Conservation (phyloP, 2,329 filamentous ascomycete genomes). For the Samsoniella hepiali region DNA sequence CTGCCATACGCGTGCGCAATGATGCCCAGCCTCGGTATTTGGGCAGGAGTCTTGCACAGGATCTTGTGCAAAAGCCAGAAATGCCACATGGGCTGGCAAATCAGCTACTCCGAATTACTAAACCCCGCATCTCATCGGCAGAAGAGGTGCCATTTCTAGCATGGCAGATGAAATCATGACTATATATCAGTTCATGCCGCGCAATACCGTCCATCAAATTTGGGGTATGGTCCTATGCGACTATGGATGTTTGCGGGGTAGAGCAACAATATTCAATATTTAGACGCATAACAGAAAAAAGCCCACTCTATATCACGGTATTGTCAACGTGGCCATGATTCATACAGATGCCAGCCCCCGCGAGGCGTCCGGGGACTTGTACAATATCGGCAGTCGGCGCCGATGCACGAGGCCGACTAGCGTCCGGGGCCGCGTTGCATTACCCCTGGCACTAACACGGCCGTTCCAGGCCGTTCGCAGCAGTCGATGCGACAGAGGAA, state of each 20-base stretch:
- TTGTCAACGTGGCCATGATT: neutral
- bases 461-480: neutral
- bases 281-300: neutral
- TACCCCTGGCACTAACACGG: neutral
- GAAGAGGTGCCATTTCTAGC: neutral
- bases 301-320: neutral
- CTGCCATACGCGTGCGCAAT: neutral
- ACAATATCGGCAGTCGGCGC: neutral
- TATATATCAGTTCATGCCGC: too few species aligned
- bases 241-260: neutral
- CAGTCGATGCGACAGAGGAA: neutral
- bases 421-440: neutral
- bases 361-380: neutral
- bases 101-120: neutral
- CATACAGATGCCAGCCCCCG: neutral
- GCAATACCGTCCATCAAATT: too few species aligned
- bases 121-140: neutral
- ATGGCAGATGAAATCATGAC: too few species aligned
- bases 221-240: too few species aligned
- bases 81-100: neutral
- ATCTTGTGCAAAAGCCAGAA: neutral
- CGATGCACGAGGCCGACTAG: neutral
- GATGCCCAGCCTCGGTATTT: neutral
- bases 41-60: neutral
- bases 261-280: neutral